These are phyloP conservation scores for Floccularia luteovirens DNA, from an alignment of 768 basidiomycete genomes.

Conservation along the genomic window DNA sequence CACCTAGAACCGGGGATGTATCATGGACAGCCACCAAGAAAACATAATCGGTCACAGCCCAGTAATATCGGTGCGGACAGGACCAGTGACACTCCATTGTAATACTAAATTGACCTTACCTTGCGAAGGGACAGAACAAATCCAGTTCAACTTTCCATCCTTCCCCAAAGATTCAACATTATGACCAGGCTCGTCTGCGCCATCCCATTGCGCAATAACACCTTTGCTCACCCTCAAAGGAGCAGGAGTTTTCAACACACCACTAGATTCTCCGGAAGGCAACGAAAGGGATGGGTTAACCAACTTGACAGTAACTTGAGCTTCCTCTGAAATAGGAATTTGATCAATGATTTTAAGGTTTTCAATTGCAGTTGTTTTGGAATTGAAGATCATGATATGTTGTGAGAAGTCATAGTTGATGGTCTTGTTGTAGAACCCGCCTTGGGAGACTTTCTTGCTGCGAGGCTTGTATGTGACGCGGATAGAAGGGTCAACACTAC, in stretches of 20 bases:
- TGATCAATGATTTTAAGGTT: slow-evolving; percentile 30
- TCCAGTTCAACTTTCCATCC: slow-evolving; percentile 18
- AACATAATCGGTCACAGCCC: no score
- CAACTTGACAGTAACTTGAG: slow-evolving; percentile 32
- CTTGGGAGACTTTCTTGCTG: slow-evolving; percentile 20
- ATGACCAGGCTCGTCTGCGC: slow-evolving; percentile 20
- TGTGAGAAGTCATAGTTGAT: slow-evolving; percentile 23
- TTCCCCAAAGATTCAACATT: slow-evolving; percentile 15
- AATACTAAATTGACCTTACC: slow-evolving; percentile 15
- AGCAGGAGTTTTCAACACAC: slow-evolving; percentile 7
- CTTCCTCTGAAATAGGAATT: slow-evolving; percentile 28
- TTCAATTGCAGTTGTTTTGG: slow-evolving; percentile 22
- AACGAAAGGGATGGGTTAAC: slow-evolving; percentile 20
- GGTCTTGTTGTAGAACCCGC: slow-evolving; percentile 26
- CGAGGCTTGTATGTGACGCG: slow-evolving; percentile 31
- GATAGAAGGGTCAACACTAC: slow-evolving; percentile 31
- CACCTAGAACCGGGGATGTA: no score
- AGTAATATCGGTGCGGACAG: background rate
- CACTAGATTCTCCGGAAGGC: slow-evolving; percentile 10
- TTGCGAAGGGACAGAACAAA: slow-evolving; percentile 16
- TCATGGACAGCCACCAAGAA: no score
- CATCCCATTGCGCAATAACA: slow-evolving; percentile 30
- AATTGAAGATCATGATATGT: slow-evolving; percentile 32
- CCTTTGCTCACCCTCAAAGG: slow-evolving; percentile 17
- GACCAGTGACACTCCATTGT: background rate